phyloP scores from a whole-genome alignment of 495 filamentous ascomycete genomes.

The Penicillium coprophilum region DNA sequence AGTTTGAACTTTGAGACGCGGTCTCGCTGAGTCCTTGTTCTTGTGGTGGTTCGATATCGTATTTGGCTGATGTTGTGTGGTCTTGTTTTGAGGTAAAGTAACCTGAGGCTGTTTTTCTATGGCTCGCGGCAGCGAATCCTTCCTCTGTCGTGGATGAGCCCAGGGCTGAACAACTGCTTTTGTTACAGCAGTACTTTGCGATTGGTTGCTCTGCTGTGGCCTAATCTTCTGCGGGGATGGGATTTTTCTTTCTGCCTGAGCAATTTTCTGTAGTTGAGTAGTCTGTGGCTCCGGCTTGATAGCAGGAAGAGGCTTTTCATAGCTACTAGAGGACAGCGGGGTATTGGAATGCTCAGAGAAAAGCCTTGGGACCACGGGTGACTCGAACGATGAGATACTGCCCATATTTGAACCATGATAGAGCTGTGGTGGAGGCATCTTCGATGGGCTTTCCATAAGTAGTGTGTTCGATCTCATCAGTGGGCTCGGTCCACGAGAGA shows the following conservation, averaged over 20 bases:
- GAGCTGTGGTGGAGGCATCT: slow-evolving; percentile 5
- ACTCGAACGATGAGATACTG: slow-evolving; percentile 18
- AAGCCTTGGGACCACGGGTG: slow-evolving; percentile 10
- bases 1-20: slow-evolving; percentile 4
- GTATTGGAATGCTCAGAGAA: slow-evolving; percentile 19
- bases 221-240: not conserved
- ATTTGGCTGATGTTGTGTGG: not conserved
- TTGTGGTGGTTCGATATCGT: not conserved
- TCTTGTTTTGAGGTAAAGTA: not conserved
- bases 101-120: not conserved
- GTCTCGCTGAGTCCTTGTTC: not conserved
- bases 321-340: slow-evolving; percentile 18
- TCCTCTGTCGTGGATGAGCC: not conserved
- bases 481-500: slow-evolving; percentile 43
- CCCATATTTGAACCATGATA: slow-evolving; percentile 14
- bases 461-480: slow-evolving; percentile 60
- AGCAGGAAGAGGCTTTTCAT: slow-evolving; percentile 27
- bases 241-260: not conserved
- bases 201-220: not conserved
- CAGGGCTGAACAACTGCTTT: not conserved
- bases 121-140: slow-evolving; percentile 4
- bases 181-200: not conserved
- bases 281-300: slow-evolving; percentile 17
- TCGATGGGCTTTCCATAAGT: slow-evolving; percentile 39
- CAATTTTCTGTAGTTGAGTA: not conserved